Evolutionary conservation across 169 alveolate species (phyloP).

Genomic region (Besnoitia besnoiti): DNA sequence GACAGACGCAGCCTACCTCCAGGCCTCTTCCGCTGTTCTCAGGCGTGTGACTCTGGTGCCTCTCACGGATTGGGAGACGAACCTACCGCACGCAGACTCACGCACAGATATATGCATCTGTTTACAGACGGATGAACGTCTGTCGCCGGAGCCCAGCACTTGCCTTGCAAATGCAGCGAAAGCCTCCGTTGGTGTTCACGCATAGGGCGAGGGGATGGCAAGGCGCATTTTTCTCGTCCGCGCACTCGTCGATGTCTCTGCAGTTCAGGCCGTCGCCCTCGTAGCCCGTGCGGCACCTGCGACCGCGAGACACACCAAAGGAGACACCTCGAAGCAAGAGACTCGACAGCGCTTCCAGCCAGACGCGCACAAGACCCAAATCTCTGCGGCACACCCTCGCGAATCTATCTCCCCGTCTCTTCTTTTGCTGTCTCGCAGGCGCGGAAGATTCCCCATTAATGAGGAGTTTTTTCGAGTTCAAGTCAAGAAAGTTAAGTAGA

Average conservation of each 20-base stretch:
- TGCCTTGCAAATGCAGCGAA: slow-evolving; percentile 73
- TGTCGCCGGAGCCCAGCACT: too few species aligned
- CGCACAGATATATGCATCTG: too few species aligned
- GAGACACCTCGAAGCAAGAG: neutral
- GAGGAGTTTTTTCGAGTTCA: neutral
- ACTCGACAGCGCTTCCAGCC: neutral
- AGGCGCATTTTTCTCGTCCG: slow-evolving; percentile 27
- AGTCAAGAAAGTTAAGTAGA: neutral
- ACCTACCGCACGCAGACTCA: too few species aligned
- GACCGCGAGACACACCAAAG: neutral
- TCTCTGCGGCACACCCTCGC: neutral
- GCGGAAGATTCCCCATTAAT: neutral
- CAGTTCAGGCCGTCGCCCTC: slow-evolving; percentile 66
- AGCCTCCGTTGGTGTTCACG: slow-evolving; percentile 74
- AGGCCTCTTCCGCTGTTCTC: too few species aligned
- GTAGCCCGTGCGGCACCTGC: slow-evolving; percentile 64
- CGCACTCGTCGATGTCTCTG: slow-evolving; percentile 68
- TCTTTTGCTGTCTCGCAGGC: neutral
- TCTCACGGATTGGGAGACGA: too few species aligned
- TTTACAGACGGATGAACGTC: too few species aligned
- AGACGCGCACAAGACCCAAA: neutral
- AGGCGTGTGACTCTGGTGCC: too few species aligned
- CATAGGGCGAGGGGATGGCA: slow-evolving; percentile 76
- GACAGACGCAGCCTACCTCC: too few species aligned
- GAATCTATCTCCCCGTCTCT: neutral